Evolutionary conservation across 257 asterid genomes (phyloP).

Genomic region (Paulownia fortunei): DNA sequence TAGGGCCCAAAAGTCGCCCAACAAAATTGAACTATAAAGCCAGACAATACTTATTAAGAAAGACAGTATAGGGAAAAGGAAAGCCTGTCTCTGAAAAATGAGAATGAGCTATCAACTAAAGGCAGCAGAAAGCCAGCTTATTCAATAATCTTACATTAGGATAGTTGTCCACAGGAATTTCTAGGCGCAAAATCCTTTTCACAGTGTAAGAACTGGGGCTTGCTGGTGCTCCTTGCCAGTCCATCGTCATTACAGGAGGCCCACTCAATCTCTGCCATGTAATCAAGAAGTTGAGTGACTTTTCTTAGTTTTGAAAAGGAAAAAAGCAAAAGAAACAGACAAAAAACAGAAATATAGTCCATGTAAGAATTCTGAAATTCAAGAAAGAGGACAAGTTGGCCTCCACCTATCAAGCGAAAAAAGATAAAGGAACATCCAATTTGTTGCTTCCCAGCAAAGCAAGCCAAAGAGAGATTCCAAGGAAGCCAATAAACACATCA

Average conservation of each 20-base stretch:
- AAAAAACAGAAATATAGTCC: background rate
- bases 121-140: background rate
- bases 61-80: background rate
- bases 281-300: constrained; percentile 4
- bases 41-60: constrained; percentile 16
- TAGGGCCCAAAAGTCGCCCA: constrained; percentile 97
- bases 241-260: constrained; percentile 96
- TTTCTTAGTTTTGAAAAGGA: background rate
- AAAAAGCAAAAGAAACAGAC: background rate
- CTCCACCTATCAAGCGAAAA: background rate
- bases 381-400: background rate
- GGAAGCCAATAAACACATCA: no score
- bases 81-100: no score
- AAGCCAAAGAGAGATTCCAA: no score
- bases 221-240: constrained; percentile 99
- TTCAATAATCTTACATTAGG: constrained; percentile 69
- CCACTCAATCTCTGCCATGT: constrained; percentile 75
- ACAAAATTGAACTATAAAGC: constrained; percentile 86
- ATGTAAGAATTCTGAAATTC: background rate
- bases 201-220: constrained; percentile 96
- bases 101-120: background rate
- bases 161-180: constrained; percentile 90
- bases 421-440: background rate
- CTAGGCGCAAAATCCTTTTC: constrained; percentile 90
- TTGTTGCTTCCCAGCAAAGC: constrained; percentile 8